These are phyloP conservation scores for Tetrahymena borealis DNA, from an alignment of 73 alveolate genomes.

Conservation along the genomic window DNA sequence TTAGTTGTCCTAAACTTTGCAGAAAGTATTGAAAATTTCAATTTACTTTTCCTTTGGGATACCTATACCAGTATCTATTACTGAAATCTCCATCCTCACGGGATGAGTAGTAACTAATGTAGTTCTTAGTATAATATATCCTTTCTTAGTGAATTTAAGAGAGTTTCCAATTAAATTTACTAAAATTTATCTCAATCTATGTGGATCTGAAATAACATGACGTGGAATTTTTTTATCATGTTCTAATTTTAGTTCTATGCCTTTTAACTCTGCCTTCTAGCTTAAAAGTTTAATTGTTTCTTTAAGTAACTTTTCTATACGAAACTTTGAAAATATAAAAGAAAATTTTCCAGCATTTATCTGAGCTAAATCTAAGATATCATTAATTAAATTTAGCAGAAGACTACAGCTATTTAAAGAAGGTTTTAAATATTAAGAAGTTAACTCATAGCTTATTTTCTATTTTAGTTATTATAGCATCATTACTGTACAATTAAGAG, in stretches of 20 bases:
- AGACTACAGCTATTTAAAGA: conserved; percentile 11
- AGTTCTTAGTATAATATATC: neutral
- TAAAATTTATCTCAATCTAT: neutral
- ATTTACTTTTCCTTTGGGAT: neutral
- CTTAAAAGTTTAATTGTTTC: neutral
- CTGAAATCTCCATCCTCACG: neutral
- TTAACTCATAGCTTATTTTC: neutral
- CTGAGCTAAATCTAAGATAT: conserved; percentile 24
- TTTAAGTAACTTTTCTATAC: neutral
- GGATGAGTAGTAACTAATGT: neutral
- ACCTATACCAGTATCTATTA: neutral
- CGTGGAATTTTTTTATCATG: neutral
- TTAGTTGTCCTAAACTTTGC: neutral
- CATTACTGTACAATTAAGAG: conserved; percentile 12
- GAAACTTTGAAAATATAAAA: neutral
- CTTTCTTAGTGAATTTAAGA: neutral
- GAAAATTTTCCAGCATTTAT: neutral
- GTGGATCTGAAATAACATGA: neutral
- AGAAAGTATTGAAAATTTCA: neutral
- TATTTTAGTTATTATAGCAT: neutral
- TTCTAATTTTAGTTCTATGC: neutral
- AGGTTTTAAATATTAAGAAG: neutral
- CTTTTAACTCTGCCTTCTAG: neutral
- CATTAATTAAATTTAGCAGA: conserved; percentile 11
- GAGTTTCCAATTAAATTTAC: neutral